These are phyloP conservation scores for Xylaria sp. DNA, from an alignment of 2,329 filamentous ascomycete genomes.

Conservation along the genomic window DNA sequence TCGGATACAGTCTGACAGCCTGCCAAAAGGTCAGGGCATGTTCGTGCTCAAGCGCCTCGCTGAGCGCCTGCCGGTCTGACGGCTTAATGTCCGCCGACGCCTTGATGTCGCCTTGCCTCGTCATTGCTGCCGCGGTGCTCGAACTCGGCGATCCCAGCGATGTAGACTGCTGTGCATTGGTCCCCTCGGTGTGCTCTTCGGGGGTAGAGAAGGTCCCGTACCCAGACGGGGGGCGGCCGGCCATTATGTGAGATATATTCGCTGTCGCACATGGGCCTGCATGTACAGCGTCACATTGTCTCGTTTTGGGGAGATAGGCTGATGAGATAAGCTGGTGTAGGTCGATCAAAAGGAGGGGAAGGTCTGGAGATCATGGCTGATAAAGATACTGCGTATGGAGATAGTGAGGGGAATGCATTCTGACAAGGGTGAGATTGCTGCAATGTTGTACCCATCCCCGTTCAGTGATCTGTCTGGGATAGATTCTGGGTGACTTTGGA, in stretches of 20 bases:
- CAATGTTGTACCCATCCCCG: constrained; percentile 27
- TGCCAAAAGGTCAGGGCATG: constrained; percentile 54
- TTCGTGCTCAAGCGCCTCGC: constrained; percentile 54
- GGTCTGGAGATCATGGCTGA: constrained; percentile 13
- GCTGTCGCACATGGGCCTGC: constrained; percentile 4
- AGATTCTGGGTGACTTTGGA: not conserved
- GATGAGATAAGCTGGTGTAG: constrained; percentile 8
- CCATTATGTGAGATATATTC: constrained; percentile 16
- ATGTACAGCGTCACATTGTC: constrained; percentile 3
- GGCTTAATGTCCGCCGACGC: constrained; percentile 31
- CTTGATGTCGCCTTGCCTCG: constrained; percentile 33
- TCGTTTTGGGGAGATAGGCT: constrained; percentile 17
- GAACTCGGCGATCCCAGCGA: not conserved
- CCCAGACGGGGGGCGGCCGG: constrained; percentile 18
- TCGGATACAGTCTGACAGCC: constrained; percentile 56
- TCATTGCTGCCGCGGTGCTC: constrained; percentile 20
- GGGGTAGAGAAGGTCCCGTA: constrained; percentile 30
- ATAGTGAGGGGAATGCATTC: constrained; percentile 18
- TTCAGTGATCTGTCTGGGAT: not conserved
- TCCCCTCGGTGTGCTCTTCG: constrained; percentile 1
- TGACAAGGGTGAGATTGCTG: constrained; percentile 18
- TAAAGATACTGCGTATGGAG: not conserved
- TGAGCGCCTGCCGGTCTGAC: constrained; percentile 41
- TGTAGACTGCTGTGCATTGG: not conserved
- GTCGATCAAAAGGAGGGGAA: constrained; percentile 20